Percentiles rank a stretch among this genome's conserved stretches.
These are phyloP conservation scores for Torulaspora delbrueckii DNA, from an alignment of 805 yeast genomes.

Conservation along the genomic window DNA sequence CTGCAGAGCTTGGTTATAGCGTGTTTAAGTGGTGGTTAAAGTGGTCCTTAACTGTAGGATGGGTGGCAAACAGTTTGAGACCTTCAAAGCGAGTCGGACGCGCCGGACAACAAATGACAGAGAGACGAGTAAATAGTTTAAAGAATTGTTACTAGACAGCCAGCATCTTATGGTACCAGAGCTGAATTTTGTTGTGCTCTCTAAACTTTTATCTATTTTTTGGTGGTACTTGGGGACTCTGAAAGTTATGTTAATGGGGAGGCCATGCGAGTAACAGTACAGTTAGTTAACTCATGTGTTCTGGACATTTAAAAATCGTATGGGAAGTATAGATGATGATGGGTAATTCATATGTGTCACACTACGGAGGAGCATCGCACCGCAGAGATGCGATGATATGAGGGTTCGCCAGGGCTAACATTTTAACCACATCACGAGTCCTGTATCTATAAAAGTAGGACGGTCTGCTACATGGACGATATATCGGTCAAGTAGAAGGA, in stretches of 20 bases:
- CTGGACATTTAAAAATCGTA: no score
- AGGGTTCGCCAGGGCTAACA: no score
- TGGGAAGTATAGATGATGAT: no score
- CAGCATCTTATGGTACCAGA: no score
- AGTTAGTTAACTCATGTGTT: background rate
- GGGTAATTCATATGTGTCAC: background rate
- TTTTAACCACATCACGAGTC: no score
- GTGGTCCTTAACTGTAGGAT: background rate
- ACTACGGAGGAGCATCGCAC: no score
- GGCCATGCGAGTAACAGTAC: background rate
- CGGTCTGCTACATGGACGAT: no score
- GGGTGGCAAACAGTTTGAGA: slow-evolving; percentile 9
- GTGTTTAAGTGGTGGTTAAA: background rate
- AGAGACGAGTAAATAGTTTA: background rate
- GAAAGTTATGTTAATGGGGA: background rate
- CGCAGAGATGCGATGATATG: no score
- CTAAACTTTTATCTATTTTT: background rate
- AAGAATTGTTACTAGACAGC: background rate
- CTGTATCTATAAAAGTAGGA: no score
- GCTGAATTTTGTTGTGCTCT: no score
- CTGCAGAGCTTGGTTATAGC: background rate
- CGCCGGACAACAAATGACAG: background rate
- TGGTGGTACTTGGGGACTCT: background rate
- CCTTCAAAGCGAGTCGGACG: background rate
- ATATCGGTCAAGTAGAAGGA: no score